Conservation (phyloP, 106 monocot genomes). For the Gastrodia elata region DNA sequence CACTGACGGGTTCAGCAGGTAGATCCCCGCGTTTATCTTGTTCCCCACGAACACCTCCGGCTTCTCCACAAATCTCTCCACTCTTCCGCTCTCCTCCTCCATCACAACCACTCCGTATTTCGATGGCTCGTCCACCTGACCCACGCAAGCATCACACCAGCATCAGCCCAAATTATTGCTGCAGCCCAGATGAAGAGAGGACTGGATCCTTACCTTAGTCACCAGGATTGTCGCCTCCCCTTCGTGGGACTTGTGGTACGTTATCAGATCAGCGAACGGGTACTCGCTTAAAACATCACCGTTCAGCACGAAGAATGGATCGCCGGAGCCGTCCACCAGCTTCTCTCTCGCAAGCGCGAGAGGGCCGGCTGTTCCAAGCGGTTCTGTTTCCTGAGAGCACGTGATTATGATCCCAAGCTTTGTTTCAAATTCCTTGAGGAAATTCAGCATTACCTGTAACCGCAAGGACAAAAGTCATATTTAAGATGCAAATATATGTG, state of each 20-base stretch:
- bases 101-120: conserved; percentile 59
- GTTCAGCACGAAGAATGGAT: conserved; percentile 71
- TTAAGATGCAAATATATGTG: not conserved
- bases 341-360: conserved; percentile 62
- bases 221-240: conserved; percentile 69
- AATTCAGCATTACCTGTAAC: conserved; percentile 48
- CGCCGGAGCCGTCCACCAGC: conserved; percentile 45
- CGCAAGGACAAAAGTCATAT: too few relatives aligned
- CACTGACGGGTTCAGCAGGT: conserved; percentile 49
- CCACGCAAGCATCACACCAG: not conserved
- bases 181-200: not conserved
- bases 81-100: conserved; percentile 42
- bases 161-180: not conserved
- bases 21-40: conserved; percentile 70
- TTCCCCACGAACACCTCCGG: conserved; percentile 55
- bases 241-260: conserved; percentile 50
- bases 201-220: conserved; percentile 32
- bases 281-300: conserved; percentile 70
- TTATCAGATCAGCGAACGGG: conserved; percentile 41
- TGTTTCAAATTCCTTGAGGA: conserved; percentile 61
- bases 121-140: conserved; percentile 52
- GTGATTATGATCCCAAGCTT: conserved; percentile 57
- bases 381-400: conserved; percentile 65
- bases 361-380: conserved; percentile 58
- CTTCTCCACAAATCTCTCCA: conserved; percentile 53